Evolutionary conservation across 345 rosid species (phyloP).

Genomic region (Cochlearia excelsa): DNA sequence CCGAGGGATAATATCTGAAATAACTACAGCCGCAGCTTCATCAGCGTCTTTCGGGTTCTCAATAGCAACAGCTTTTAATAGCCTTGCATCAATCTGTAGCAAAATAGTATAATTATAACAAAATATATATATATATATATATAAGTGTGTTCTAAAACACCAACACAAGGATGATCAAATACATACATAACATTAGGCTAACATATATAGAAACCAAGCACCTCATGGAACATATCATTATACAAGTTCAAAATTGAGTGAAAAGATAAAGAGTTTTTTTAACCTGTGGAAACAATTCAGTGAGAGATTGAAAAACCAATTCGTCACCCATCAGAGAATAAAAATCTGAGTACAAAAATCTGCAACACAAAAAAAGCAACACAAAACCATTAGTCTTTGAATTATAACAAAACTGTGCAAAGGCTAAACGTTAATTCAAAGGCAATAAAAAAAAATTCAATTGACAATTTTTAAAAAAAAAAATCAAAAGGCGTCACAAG

Average conservation of each 20-base stretch:
- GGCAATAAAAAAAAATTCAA: too few species aligned
- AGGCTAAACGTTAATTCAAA: too few species aligned
- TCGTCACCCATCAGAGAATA: slow-evolving; percentile 50
- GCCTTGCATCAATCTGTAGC: slow-evolving; percentile 66
- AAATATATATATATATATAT: too few species aligned
- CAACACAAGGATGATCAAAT: neutral
- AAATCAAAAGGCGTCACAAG: too few species aligned
- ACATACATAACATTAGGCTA: neutral
- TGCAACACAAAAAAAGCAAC: neutral
- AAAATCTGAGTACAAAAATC: neutral
- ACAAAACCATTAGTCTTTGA: neutral
- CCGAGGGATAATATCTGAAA: slow-evolving; percentile 67
- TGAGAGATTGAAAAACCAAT: slow-evolving; percentile 51
- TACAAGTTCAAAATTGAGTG: neutral
- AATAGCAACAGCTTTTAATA: slow-evolving; percentile 85
- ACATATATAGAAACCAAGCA: too few species aligned
- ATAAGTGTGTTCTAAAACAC: too few species aligned
- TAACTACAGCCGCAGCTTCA: slow-evolving; percentile 68
- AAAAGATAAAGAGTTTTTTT: neutral
- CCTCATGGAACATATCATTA: neutral
- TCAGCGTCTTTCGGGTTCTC: slow-evolving; percentile 69
- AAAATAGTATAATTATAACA: neutral
- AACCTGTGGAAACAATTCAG: slow-evolving; percentile 80
- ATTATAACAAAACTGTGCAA: too few species aligned
- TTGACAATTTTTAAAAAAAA: too few species aligned